These are phyloP conservation scores for Hordeum vulgare DNA, from an alignment of 176 grass and related monocot species.

Conservation along the genomic window MorexV3_pseudomolecules_assembly NC_058522.1:311864005-311864504, in stretches of 20 bases:
- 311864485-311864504: neutral
- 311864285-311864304: neutral
- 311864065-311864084: neutral
- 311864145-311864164: neutral
- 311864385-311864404: neutral
- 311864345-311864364: neutral
- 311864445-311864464: neutral
- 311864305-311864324: neutral
- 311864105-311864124: neutral
- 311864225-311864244: slow-evolving; percentile 82
- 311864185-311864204: slow-evolving; percentile 73
- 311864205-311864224: slow-evolving; percentile 57
- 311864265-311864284: slow-evolving; percentile 74
- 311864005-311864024: slow-evolving; percentile 75
- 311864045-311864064: slow-evolving; percentile 45
- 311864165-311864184: slow-evolving; percentile 68
- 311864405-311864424: neutral
- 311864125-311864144: neutral
- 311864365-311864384: neutral
- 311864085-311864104: neutral
- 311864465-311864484: neutral
- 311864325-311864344: neutral
- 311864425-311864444: neutral
- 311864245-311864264: slow-evolving; percentile 79
- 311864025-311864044: slow-evolving; percentile 75